Evolutionary conservation across 108 stramenopile species (phyloP).

Genomic region (Nitzschia palea): DNA sequence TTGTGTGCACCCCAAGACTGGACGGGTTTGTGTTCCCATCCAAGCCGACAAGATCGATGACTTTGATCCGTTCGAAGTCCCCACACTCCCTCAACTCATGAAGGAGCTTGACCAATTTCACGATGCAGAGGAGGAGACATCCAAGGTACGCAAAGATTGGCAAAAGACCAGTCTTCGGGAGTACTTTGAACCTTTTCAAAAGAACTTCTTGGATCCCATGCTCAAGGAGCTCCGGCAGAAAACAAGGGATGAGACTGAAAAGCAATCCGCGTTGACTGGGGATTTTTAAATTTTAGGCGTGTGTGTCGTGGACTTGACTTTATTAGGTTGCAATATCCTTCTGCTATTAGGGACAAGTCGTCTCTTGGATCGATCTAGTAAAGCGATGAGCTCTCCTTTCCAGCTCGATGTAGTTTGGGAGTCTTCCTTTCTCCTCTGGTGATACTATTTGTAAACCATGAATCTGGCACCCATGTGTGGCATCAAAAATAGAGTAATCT

Average conservation of each 20-base stretch:
- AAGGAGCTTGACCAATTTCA: slow-evolving; percentile 69
- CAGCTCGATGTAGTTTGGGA: background rate
- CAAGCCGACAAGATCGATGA: slow-evolving; percentile 48
- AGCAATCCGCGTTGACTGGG: slow-evolving; percentile 74
- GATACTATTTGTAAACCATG: background rate
- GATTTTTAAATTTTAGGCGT: slow-evolving; percentile 64
- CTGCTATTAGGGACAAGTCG: too few relatives aligned
- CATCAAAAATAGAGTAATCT: background rate
- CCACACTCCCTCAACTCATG: slow-evolving; percentile 75
- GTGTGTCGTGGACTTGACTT: too few relatives aligned
- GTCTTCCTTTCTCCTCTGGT: background rate
- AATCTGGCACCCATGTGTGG: background rate
- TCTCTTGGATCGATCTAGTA: too few relatives aligned
- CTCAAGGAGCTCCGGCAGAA: slow-evolving; percentile 63
- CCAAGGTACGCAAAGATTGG: slow-evolving; percentile 51
- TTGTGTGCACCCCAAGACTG: slow-evolving; percentile 98
- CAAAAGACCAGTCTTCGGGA: slow-evolving; percentile 82
- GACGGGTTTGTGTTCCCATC: slow-evolving; percentile 98
- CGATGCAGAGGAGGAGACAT: slow-evolving; percentile 5
- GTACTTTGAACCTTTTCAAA: slow-evolving; percentile 76
- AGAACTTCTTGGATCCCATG: slow-evolving; percentile 81
- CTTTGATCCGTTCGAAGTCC: slow-evolving; percentile 91
- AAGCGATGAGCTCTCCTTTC: too few relatives aligned
- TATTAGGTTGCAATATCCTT: too few relatives aligned
- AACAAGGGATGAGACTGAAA: slow-evolving; percentile 63